These are phyloP conservation scores for Phytopythium mirpurense DNA, from an alignment of 352 stramenopile species.

Conservation along the genomic window DNA sequence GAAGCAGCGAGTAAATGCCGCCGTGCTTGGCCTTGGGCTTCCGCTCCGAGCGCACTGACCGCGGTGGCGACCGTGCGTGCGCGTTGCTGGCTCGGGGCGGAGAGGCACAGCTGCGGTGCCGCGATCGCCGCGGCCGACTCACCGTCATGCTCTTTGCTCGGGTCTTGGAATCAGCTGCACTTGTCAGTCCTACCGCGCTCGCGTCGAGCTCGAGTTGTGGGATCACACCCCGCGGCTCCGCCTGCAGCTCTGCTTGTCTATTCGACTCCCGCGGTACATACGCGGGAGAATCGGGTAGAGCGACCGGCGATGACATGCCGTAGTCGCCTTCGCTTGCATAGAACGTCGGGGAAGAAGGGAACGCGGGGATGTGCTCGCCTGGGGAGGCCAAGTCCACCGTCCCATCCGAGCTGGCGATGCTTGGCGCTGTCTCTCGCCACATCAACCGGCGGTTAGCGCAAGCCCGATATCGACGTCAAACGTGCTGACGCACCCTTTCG, in stretches of 20 bases:
- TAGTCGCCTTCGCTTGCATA: conserved; percentile 39
- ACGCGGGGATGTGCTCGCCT: conserved; percentile 29
- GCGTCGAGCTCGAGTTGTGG: background rate
- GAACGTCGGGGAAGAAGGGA: conserved; percentile 28
- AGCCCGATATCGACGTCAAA: background rate
- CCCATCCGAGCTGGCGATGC: conserved; percentile 7
- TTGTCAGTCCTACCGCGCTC: too few relatives aligned
- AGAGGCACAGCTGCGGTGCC: conserved; percentile 10
- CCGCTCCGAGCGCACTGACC: conserved; percentile 18
- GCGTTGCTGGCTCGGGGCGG: conserved; percentile 10
- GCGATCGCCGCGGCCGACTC: background rate
- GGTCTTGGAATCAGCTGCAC: background rate
- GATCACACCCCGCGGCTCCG: background rate
- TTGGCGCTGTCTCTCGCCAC: conserved; percentile 4
- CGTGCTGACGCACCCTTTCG: background rate
- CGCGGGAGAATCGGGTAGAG: conserved; percentile 34
- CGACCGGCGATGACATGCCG: conserved; percentile 60
- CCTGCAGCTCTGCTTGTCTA: conserved; percentile 5
- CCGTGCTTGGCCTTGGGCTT: conserved; percentile 63
- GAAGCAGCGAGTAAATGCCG: conserved; percentile 71
- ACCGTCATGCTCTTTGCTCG: background rate
- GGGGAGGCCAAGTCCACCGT: conserved; percentile 35
- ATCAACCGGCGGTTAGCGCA: background rate
- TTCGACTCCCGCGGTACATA: background rate
- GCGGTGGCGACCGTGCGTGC: conserved; percentile 9